Base-by-base conservation (phyloP, 2,329 filamentous ascomycete genomes). In the Sporothrix variecibatus region DNA sequence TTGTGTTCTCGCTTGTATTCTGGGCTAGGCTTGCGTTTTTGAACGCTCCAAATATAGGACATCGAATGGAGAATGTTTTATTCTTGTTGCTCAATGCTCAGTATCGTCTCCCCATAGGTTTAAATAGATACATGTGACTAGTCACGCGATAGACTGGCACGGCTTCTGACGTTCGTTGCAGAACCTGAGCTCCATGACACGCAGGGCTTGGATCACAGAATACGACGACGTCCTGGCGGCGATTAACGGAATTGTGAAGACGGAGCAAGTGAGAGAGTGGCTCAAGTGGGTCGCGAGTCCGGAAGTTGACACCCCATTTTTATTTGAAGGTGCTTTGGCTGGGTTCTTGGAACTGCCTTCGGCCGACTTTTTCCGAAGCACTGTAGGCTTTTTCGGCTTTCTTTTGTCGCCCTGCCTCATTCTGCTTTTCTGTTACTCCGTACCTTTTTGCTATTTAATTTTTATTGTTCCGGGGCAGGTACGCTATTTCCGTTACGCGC, bases 311-410 rank as follows among this genome's bases (percentile, higher is more conserved):
- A 68, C 43, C 43, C 65, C 65, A 31, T 12, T 49, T 51, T 68
- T 51, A 26, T 20, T 67, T 28, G 38, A 46, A 46, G 62, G 20
- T 7, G 58, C 38, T 65, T 67, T 23, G 12, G 28, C 17, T 64
- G 28, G 17, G n/a, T 31, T 53, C n/a, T 62, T 23, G 15, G 34
- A 65, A 65, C n/a, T 20, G 1, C 23, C 20, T 15, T 6, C 46
- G 67, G 67, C 67, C 67, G 67, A 38, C 67, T 69, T 69, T 69
- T 69, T 53, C 67, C 67, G 67, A 69, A 53, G 28, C 17, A 34
- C 28, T 17, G 64, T 31, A 9, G 15, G 15, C 3, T 23, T 15
- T 49, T 17, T 34, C 23, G 34, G 34, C 38, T 65, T 28, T 34
- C 11, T 38, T 67, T 56, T 64, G 38, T 46, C 64, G 17, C 40